Evolutionary conservation across 257 asterid species (phyloP).

Genomic region (Pogostemon cablin): DNA sequence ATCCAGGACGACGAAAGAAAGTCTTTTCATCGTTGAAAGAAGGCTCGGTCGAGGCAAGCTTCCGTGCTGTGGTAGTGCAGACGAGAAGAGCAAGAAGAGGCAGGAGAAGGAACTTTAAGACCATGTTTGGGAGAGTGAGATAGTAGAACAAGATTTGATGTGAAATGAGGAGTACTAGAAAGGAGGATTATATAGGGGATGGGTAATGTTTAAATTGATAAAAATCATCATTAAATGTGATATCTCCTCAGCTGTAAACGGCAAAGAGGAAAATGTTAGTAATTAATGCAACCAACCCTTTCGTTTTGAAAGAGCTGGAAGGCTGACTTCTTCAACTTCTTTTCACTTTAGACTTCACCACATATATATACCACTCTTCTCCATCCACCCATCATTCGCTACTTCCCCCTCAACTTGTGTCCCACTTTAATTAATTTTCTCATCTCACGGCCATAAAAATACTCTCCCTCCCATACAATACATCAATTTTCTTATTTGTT

Average conservation of each 20-base stretch:
- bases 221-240: background rate
- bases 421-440: too few species aligned
- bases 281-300: constrained; percentile 22
- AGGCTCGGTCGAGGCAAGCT: constrained; percentile 24
- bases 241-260: constrained; percentile 28
- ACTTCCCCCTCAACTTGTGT: too few species aligned
- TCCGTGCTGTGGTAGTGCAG: constrained; percentile 35
- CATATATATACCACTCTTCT: too few species aligned
- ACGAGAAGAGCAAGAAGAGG: constrained; percentile 33
- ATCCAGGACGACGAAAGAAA: background rate
- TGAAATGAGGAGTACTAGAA: constrained; percentile 3
- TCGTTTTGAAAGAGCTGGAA: background rate
- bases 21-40: constrained; percentile 32
- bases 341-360: background rate
- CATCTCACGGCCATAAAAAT: too few species aligned
- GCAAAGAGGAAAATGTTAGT: background rate
- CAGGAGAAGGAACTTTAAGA: constrained; percentile 28
- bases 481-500: too few species aligned
- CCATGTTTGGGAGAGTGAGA: constrained; percentile 17
- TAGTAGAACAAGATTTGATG: background rate
- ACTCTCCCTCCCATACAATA: too few species aligned
- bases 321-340: background rate
- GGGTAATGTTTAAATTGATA: background rate
- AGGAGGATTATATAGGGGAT: constrained; percentile 23
- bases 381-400: too few species aligned